A percentile compares a stretch with the other conserved stretches of the same genome.
Evolutionary conservation across 108 stramenopile species (phyloP).

Genomic region (Skeletonema costatum): DNA sequence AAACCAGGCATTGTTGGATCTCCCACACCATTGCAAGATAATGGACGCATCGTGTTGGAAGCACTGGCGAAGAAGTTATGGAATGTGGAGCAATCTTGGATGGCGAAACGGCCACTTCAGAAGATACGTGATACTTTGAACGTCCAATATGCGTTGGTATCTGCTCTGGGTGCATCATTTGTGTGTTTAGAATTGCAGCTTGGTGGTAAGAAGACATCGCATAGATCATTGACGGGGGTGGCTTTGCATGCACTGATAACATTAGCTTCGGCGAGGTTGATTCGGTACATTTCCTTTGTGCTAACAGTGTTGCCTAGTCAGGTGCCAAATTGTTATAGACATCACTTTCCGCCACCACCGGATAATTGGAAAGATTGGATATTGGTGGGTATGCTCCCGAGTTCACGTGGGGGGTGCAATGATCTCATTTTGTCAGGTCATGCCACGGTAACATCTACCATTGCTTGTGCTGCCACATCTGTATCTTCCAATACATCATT

Average conservation of each 20-base stretch:
- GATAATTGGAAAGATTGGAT: slow-evolving; percentile 68
- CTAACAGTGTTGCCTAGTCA: slow-evolving; percentile 81
- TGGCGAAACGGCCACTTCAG: slow-evolving; percentile 59
- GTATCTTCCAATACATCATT: slow-evolving; percentile 56
- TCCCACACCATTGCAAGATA: slow-evolving; percentile 76
- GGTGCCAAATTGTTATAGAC: slow-evolving; percentile 59
- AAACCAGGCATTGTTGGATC: slow-evolving; percentile 46
- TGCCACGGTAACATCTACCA: slow-evolving; percentile 74
- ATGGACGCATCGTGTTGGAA: slow-evolving; percentile 65
- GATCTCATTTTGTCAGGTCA: slow-evolving; percentile 87
- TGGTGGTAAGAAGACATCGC: background rate
- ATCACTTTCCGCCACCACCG: slow-evolving; percentile 74
- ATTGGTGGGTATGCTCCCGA: slow-evolving; percentile 67
- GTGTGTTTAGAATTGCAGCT: slow-evolving; percentile 63
- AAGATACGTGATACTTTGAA: slow-evolving; percentile 61
- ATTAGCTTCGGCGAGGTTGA: slow-evolving; percentile 56
- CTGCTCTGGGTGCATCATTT: slow-evolving; percentile 61
- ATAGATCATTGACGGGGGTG: slow-evolving; percentile 59
- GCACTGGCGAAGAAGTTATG: slow-evolving; percentile 44
- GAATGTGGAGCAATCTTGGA: slow-evolving; percentile 20
- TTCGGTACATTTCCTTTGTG: slow-evolving; percentile 73
- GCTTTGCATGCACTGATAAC: slow-evolving; percentile 61
- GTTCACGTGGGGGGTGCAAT: slow-evolving; percentile 80
- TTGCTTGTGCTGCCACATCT: slow-evolving; percentile 68
- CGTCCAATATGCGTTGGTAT: slow-evolving; percentile 76